phyloP scores from a whole-genome alignment of 2,329 filamentous ascomycete species.

The Hymenoscyphus linearis region DNA sequence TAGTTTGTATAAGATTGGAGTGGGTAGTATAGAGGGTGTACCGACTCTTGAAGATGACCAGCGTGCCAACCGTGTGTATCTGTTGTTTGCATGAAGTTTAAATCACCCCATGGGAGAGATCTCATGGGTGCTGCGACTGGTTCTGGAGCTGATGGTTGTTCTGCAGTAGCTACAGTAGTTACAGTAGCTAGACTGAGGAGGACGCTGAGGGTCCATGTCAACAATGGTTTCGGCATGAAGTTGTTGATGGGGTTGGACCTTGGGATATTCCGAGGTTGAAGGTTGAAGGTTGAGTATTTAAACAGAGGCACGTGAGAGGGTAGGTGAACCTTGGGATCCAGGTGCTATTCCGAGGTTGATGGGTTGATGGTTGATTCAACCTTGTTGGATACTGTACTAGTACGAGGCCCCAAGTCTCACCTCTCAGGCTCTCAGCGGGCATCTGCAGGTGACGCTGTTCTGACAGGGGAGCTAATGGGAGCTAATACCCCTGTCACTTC shows the following conservation, averaged over 20 bases:
- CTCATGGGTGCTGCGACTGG: slow-evolving; percentile 78
- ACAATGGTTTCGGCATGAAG: slow-evolving; percentile 16
- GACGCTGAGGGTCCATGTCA: slow-evolving; percentile 15
- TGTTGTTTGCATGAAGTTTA: slow-evolving; percentile 97
- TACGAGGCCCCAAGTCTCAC: not conserved
- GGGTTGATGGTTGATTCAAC: not conserved
- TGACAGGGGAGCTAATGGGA: not conserved
- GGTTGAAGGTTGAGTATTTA: too few species aligned
- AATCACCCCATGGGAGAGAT: slow-evolving; percentile 81
- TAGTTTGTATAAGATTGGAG: not conserved
- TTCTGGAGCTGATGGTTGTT: slow-evolving; percentile 75
- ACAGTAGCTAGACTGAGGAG: slow-evolving; percentile 33
- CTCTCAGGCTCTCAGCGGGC: not conserved
- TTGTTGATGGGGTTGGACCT: too few species aligned
- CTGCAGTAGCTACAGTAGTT: slow-evolving; percentile 38
- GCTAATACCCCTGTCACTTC: not conserved
- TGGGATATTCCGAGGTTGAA: not conserved
- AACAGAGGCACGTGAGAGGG: too few species aligned
- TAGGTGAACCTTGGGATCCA: not conserved
- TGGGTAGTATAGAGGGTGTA: not conserved
- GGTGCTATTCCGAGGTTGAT: not conserved
- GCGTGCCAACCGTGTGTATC: slow-evolving; percentile 95
- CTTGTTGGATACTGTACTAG: not conserved
- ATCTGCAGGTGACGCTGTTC: not conserved
- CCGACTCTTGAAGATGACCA: slow-evolving; percentile 85